Base-by-base conservation (phyloP, 1,284 basidiomycete genomes). In the Veloboletus limbatus region DNA sequence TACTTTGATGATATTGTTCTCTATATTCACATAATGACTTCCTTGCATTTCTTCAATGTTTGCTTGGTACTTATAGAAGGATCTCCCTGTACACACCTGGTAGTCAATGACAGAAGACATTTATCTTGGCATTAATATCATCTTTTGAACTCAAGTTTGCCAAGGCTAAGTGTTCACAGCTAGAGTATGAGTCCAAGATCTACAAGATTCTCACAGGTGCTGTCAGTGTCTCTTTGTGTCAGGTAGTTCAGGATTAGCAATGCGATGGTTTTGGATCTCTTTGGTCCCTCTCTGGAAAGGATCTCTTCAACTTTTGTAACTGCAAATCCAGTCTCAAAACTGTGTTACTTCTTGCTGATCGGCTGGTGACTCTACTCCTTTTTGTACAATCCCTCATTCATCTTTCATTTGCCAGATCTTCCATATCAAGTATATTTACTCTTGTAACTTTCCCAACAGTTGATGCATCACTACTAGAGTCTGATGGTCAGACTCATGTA, bases 241-340 rank as follows among this genome's bases (percentile, higher is more conserved):
- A 77, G 95, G 61, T 90, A 97, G 97, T 99, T 92, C 68, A 97
- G 97, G 95, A 99, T 70, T 99, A 99, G n/a, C 80, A 97, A 99
- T 54, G 96, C 96, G 50, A 98, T 99, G 96, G 97, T 99, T 49
- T 77, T 99, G 58, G 97, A 99, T 73, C 85, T 98, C 47, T 83
- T 99, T 27, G 97, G 96, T 2, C 95, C 97, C 24, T 96, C 92
- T 38, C 85, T 99, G 41, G 97, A 99, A 70, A n/a, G n/a, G 97
- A 99, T 63, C 79, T 99, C 16, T 99, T 99, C 88, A 99, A 99
- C 78, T 99, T 98, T 65, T 99, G 97, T 81, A 95, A 96, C 77
- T 88, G 96, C 72, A 97, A 97, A 69, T 99, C 99, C 73, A 88
- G 80, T 54, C 78, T 99, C 62, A 99, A 99, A 80, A 99, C 97